Evolutionary conservation across 2,329 filamentous ascomycete genomes (phyloP).

Genomic region (Colletotrichum acutatum): DNA sequence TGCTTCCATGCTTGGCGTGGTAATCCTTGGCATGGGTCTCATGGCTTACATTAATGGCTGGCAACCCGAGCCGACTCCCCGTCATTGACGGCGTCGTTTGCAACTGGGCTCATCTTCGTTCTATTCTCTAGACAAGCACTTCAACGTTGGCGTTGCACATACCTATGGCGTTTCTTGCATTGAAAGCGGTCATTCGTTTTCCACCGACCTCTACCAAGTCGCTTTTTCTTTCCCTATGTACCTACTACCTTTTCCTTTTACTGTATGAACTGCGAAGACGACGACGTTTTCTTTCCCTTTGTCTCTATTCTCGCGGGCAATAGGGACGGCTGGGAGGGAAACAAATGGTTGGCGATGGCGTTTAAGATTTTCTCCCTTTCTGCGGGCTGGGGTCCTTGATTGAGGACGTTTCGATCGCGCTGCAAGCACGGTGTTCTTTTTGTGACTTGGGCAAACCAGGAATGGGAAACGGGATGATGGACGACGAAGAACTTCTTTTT

Average conservation of each 20-base stretch:
- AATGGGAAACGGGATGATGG: conserved; percentile 31
- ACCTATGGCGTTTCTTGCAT: conserved; percentile 33
- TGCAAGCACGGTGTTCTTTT: conserved; percentile 29
- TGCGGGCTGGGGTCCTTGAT: neutral
- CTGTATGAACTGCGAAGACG: conserved; percentile 23
- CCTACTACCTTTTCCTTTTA: conserved; percentile 12
- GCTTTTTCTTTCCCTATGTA: conserved; percentile 27
- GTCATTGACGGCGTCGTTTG: conserved; percentile 40
- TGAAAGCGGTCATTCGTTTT: conserved; percentile 32
- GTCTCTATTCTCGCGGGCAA: conserved; percentile 19
- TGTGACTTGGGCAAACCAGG: conserved; percentile 3
- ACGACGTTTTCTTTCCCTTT: conserved; percentile 14
- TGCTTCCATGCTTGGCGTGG: conserved; percentile 84
- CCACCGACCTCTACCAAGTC: conserved; percentile 14
- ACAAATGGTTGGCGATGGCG: conserved; percentile 18
- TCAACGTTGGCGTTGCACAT: conserved; percentile 29
- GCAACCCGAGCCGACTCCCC: conserved; percentile 63
- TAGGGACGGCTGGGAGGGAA: conserved; percentile 23
- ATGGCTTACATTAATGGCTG: conserved; percentile 91
- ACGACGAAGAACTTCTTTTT: conserved; percentile 16
- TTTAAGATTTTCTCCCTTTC: neutral
- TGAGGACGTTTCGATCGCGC: conserved; percentile 3
- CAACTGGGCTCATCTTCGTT: neutral
- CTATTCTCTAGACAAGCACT: conserved; percentile 26
- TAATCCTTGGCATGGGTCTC: conserved; percentile 82